These are phyloP conservation scores for Schwanniomyces vanrijiae DNA, from an alignment of 805 yeast genomes.

Conservation along the genomic window DNA sequence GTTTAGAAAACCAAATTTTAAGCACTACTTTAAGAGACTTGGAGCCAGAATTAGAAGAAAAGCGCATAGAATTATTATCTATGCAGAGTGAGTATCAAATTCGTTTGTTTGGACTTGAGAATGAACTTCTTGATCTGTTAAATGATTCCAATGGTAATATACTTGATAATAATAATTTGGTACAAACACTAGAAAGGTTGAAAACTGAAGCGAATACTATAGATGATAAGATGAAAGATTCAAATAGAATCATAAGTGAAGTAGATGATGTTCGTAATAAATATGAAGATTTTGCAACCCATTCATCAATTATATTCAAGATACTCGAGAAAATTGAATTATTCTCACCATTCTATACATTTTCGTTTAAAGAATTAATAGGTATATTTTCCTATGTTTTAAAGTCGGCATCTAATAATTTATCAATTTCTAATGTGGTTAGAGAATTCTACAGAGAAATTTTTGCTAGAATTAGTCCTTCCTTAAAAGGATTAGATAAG, in stretches of 20 bases:
- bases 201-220: slow-evolving; percentile 63
- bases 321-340: slow-evolving; percentile 38
- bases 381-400: slow-evolving; percentile 15
- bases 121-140: slow-evolving; percentile 55
- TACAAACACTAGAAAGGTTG: slow-evolving; percentile 60
- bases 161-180: slow-evolving; percentile 63
- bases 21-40: slow-evolving; percentile 53
- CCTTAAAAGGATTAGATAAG: slow-evolving; percentile 47
- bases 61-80: slow-evolving; percentile 53
- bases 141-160: slow-evolving; percentile 59
- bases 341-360: slow-evolving; percentile 57
- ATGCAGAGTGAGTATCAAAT: slow-evolving; percentile 60
- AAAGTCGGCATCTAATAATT: slow-evolving; percentile 12
- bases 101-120: slow-evolving; percentile 56
- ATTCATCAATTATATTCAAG: slow-evolving; percentile 50
- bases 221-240: slow-evolving; percentile 51
- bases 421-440: slow-evolving; percentile 26
- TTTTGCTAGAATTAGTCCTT: slow-evolving; percentile 45
- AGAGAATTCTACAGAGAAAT: slow-evolving; percentile 44
- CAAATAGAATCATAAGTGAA: slow-evolving; percentile 52
- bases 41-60: slow-evolving; percentile 65
- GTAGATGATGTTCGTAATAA: slow-evolving; percentile 49
- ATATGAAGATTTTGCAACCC: slow-evolving; percentile 56
- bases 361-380: slow-evolving; percentile 44
- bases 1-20: slow-evolving; percentile 62